Conservation (phyloP, 202 grass and related monocot species). For the Carex sylvatica region DNA sequence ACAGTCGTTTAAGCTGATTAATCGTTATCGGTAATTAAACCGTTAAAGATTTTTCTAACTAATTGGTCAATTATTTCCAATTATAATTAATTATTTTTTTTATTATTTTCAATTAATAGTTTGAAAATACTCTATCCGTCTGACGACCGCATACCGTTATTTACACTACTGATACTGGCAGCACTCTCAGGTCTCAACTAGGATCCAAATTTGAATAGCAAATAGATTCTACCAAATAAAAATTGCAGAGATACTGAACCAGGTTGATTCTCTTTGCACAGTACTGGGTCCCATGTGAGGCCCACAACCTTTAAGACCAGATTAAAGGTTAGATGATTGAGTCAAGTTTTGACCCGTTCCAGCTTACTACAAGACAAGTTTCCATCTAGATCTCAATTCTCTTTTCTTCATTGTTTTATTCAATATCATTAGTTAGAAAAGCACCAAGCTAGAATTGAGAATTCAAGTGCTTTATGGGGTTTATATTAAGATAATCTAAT, state of each 20-base stretch:
- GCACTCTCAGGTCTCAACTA: no score
- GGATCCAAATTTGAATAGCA: no score
- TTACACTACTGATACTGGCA: background rate
- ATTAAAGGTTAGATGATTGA: conserved; percentile 7
- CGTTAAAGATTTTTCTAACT: no score
- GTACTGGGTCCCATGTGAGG: background rate
- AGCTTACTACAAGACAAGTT: background rate
- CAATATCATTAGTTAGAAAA: background rate
- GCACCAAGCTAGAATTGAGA: background rate
- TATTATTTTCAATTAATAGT: no score
- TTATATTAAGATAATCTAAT: background rate
- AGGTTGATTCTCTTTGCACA: background rate
- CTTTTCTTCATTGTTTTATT: background rate
- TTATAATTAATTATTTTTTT: no score
- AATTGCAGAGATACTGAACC: background rate
- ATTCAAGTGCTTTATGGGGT: background rate
- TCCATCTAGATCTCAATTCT: background rate
- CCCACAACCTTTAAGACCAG: background rate
- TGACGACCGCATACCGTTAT: no score
- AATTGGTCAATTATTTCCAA: no score
- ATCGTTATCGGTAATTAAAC: no score
- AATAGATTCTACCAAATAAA: background rate
- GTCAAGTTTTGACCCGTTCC: background rate
- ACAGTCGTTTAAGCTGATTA: no score
- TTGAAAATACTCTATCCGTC: no score